Conservation (phyloP, 2,329 filamentous ascomycete genomes). For the Hymenoscyphus fraxineus region DNA sequence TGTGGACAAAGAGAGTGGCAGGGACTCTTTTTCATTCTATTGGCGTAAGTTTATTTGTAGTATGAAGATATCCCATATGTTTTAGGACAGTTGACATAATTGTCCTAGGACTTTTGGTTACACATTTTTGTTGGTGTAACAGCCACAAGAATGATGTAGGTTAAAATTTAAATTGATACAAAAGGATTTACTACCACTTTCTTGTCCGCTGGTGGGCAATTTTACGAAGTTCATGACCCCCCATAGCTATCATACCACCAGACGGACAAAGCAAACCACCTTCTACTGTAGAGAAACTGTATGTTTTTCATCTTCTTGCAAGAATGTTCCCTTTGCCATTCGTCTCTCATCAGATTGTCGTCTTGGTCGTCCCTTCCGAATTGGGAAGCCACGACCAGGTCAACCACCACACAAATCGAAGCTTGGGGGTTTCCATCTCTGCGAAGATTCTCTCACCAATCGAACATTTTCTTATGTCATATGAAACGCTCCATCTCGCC, state of each 20-base stretch:
- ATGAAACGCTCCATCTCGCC: not conserved
- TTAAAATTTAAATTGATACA: no score
- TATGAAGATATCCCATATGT: no score
- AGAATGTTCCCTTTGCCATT: not conserved
- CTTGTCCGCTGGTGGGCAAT: no score
- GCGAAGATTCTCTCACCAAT: not conserved
- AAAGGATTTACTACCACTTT: no score
- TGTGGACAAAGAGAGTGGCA: not conserved
- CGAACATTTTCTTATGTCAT: not conserved
- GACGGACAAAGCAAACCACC: not conserved
- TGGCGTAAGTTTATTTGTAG: no score
- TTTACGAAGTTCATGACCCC: no score
- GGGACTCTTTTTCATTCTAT: no score
- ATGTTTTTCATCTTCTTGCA: not conserved
- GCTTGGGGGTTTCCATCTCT: not conserved
- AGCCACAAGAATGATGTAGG: no score
- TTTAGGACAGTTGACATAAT: no score
- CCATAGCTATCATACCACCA: not conserved
- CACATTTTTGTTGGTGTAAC: no score
- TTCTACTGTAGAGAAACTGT: not conserved
- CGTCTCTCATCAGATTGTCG: not conserved
- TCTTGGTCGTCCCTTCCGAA: not conserved
- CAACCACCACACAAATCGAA: not conserved
- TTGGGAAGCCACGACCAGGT: not conserved
- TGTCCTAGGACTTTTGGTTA: no score